Percentiles rank a stretch among this genome's conserved stretches.
Evolutionary conservation across 2,329 filamentous ascomycete genomes (phyloP).

Genomic region (Bipolaris gigantea): DNA sequence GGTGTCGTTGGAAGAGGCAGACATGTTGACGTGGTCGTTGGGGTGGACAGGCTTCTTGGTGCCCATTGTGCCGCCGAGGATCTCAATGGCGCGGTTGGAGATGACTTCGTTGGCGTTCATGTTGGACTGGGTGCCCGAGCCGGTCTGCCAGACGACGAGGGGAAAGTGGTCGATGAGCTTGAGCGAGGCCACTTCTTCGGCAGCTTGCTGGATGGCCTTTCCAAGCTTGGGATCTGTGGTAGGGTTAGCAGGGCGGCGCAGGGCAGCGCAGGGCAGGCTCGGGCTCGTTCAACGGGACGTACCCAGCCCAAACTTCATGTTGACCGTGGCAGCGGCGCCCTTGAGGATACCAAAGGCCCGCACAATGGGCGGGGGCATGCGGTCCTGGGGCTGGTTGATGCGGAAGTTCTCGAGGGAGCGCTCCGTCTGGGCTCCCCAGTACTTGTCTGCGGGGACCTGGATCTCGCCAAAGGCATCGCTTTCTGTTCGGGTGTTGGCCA

Average conservation of each 20-base stretch:
- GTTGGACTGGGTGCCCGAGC: conserved; percentile 97
- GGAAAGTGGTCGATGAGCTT: conserved; percentile 98
- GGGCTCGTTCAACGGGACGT: conserved; percentile 42
- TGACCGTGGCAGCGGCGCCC: conserved; percentile 92
- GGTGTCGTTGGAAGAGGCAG: conserved; percentile 96
- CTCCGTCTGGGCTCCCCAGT: conserved; percentile 98
- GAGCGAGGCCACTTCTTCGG: conserved; percentile 86
- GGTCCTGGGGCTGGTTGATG: conserved; percentile 99
- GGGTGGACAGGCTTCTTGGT: conserved; percentile 98
- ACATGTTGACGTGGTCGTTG: conserved; percentile 99
- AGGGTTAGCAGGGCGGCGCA: conserved; percentile 21
- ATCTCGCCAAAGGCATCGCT: conserved; percentile 98
- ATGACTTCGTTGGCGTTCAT: conserved; percentile 99
- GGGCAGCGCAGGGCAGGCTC: neutral
- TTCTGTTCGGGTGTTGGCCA: conserved; percentile 71
- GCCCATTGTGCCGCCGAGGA: conserved; percentile 90
- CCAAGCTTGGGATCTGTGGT: conserved; percentile 78
- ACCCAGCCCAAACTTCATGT: conserved; percentile 90
- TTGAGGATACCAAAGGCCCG: conserved; percentile 96
- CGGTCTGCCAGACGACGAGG: conserved; percentile 98
- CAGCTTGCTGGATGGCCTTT: conserved; percentile 91
- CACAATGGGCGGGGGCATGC: conserved; percentile 92
- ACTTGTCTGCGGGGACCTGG: conserved; percentile 87
- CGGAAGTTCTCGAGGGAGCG: conserved; percentile 96
- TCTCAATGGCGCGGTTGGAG: conserved; percentile 98